Percentiles rank a stretch among this genome's conserved stretches.
Conservation (phyloP, 2,329 filamentous ascomycete genomes). For the Boeremia exigua region DNA sequence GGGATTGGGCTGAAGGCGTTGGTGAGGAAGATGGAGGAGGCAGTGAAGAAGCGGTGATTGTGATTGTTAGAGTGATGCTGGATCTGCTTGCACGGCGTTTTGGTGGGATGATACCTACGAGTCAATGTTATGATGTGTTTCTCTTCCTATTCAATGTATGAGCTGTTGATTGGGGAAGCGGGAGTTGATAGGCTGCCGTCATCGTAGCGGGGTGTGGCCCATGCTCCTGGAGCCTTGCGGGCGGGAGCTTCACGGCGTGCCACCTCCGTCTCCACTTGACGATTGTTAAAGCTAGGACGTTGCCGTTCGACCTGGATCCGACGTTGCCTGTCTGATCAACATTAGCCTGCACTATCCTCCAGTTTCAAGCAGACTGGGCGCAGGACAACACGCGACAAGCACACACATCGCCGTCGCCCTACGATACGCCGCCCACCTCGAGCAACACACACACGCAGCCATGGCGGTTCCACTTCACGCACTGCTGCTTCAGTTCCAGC, state of each 20-base stretch:
- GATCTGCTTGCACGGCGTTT: conserved; percentile 22
- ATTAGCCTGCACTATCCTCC: neutral
- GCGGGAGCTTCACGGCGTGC: conserved; percentile 21
- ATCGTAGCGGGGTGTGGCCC: conserved; percentile 23
- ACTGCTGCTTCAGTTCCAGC: conserved; percentile 45
- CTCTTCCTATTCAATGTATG: neutral
- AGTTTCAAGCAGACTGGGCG: neutral
- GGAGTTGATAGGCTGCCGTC: conserved; percentile 16
- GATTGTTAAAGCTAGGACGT: conserved; percentile 4
- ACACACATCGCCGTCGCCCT: conserved; percentile 27
- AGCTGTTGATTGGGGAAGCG: neutral
- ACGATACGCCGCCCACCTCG: conserved; percentile 13
- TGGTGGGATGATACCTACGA: conserved; percentile 10
- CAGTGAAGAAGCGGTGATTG: conserved; percentile 60
- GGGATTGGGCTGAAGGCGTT: conserved; percentile 66
- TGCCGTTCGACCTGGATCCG: neutral
- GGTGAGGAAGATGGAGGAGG: conserved; percentile 69
- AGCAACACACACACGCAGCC: conserved; percentile 6
- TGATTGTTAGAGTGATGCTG: neutral
- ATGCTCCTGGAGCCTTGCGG: conserved; percentile 30
- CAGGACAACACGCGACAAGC: conserved; percentile 11
- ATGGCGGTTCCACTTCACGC: conserved; percentile 43
- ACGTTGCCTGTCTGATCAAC: neutral
- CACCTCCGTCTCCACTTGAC: conserved; percentile 18
- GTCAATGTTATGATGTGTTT: conserved; percentile 1